Evolutionary conservation across 768 basidiomycete genomes (phyloP).

Genomic region (Mycena leptocephala): DNA sequence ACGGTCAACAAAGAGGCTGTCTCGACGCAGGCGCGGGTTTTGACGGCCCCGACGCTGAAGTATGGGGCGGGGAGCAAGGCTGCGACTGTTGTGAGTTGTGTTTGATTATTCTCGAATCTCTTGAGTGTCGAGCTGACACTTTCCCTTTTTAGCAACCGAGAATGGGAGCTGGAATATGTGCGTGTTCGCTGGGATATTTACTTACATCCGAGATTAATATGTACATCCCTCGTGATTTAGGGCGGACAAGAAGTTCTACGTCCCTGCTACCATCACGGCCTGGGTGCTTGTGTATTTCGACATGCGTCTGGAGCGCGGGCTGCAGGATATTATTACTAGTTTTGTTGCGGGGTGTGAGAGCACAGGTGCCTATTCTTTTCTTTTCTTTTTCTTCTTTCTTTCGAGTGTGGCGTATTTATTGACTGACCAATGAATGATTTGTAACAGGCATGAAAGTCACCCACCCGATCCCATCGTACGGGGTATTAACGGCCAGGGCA

Average conservation of each 20-base stretch:
- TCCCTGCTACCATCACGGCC: conserved; percentile 64
- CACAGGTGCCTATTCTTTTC: conserved; percentile 68
- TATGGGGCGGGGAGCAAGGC: conserved; percentile 60
- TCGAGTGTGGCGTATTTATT: too few relatives aligned
- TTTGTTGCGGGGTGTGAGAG: conserved; percentile 63
- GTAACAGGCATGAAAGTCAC: conserved; percentile 73
- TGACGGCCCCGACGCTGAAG: conserved; percentile 63
- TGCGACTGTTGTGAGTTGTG: conserved; percentile 51
- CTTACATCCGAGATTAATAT: too few relatives aligned
- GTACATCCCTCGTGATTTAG: too few relatives aligned
- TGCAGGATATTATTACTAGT: conserved; percentile 67
- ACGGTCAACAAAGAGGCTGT: conserved; percentile 52
- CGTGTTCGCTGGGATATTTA: background rate
- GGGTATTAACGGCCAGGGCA: conserved; percentile 72
- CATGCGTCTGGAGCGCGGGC: conserved; percentile 65
- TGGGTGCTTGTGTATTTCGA: conserved; percentile 83
- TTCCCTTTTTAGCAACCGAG: conserved; percentile 61
- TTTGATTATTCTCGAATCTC: background rate
- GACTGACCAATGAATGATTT: too few relatives aligned
- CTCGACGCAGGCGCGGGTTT: conserved; percentile 62
- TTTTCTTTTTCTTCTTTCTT: background rate
- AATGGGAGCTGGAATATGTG: conserved; percentile 88
- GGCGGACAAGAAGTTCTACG: conserved; percentile 80
- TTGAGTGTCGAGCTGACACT: too few relatives aligned
- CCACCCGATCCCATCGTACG: conserved; percentile 60